Evolutionary conservation across 495 filamentous ascomycete genomes (phyloP), one percentile per base, ranked within the genome.

Genomic region (Penicillium pancosmium): DNA sequence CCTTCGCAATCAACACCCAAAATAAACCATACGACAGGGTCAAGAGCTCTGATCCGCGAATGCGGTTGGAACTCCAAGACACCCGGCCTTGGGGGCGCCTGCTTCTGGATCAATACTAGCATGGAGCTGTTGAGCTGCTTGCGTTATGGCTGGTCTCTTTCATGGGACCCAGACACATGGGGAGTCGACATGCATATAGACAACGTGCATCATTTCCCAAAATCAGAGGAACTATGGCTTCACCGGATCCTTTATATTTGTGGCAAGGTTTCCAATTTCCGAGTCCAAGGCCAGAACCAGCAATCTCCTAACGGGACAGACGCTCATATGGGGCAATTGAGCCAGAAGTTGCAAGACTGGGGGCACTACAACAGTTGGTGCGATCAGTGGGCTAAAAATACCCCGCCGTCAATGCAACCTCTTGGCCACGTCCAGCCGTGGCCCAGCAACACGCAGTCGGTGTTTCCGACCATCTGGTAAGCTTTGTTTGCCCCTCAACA

Each of bases 81-180:
- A 25, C 80, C 80, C 4, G 91, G 92, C 4, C 83, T 97, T 44
- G 92, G 91, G 9, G 86, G 88, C 1, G 91, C 93, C 11, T 97
- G 93, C 71, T 98, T 98, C 73, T 97, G 93, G 92, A 73, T 97
- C 16, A 97, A 95, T 65, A 85, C 95, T 13, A 86, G 88, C 15
- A 89, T 96, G 85, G 94, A 98, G 68, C 75, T 98, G 12, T 80
- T 97, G 21, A 90, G 84, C 61, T 97, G 92, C 72, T 74, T 98
- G 19, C 86, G 90, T 57, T 91, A 92, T 71, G 91, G 91, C 71
- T 96, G 91, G 90, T 83, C 88, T 57, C 82, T 92, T 3, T 86
- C 92, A 2, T 98, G 92, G 92, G 84, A 96, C 44, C 93, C 93
- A 3, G 92, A 97, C 69, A 84, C 89, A 6, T 98, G 94, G 94